Evolutionary conservation across 2,329 filamentous ascomycete species (phyloP), one percentile per base, ranked within the genome.

Genomic region (Aphanoascus verrucosus): DNA sequence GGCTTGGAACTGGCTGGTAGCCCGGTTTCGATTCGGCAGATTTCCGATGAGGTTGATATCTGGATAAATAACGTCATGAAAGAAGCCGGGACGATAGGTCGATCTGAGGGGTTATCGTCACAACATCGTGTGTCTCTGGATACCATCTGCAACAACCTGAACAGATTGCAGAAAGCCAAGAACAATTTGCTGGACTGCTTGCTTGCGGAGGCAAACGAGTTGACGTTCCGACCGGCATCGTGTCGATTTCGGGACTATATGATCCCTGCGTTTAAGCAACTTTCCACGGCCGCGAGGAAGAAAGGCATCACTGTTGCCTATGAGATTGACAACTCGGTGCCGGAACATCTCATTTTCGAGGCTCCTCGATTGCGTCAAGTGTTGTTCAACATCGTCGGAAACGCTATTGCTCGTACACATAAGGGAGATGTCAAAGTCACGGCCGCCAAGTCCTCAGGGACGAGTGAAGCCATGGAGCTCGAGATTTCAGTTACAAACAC

Each of bases 21-120:
- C 31, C 49, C 49, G 17, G 41, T 44, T 9, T 52, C 40, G 28
- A 28, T 52, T 32, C 41, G 23, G 28, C 31, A 52, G 31, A 14
- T 52, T 28, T 52, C 49, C 28, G 40, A 52, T 32, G 49, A 52
- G 31, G 35, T 52, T 19, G 49, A 37, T 35, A 43, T 52, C 17
- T 44, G 31, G 41, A 44, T 44, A 28, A 52, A 52, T 32, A 52
- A 23, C 17, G 37, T 52, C 40, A 44, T 44, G 49, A 44, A 37
- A 14, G 49, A 52, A 23, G 11, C 32, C 12, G 19, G 17, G 2
- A 14, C 49, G 14, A 37, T 45, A 31, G 15, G 31, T n/a, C 38
- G 9, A 7, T 42, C 49, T 28, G 17, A 28, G 3, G 40, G 17
- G n/a, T 11, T 45, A 11, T 19, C 28, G 15, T 31, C 40, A 9